A percentile compares a stretch with the other conserved stretches of the same genome.
Conservation (phyloP, 768 basidiomycete genomes). For the Zangia roseola region DNA sequence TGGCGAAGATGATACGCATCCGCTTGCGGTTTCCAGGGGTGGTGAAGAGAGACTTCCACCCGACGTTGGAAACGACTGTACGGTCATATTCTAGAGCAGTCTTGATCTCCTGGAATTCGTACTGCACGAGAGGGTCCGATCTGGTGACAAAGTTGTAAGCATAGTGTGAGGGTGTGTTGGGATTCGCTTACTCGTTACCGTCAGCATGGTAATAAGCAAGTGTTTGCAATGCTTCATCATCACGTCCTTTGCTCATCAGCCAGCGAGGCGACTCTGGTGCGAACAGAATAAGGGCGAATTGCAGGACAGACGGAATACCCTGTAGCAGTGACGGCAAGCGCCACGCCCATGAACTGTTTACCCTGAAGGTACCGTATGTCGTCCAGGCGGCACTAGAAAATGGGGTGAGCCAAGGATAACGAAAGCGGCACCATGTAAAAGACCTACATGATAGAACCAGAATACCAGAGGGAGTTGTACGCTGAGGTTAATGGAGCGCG, state of each 20-base stretch:
- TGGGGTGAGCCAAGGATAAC: not conserved
- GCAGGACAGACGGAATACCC: conserved; percentile 63
- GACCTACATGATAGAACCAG: conserved; percentile 71
- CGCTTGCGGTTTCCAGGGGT: conserved; percentile 74
- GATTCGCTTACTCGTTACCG: conserved; percentile 51
- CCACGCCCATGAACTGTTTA: conserved; percentile 73
- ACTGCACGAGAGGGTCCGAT: conserved; percentile 64
- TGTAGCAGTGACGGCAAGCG: conserved; percentile 78
- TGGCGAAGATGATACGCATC: conserved; percentile 70
- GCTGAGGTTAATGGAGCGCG: conserved; percentile 75
- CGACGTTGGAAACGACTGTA: conserved; percentile 53
- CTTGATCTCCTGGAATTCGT: conserved; percentile 82
- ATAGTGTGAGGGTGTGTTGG: not conserved
- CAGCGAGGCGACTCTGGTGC: conserved; percentile 85
- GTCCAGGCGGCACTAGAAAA: conserved; percentile 68
- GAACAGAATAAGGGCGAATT: conserved; percentile 65
- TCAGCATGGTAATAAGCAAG: conserved; percentile 86
- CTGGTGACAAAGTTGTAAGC: conserved; percentile 25
- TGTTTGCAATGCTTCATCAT: conserved; percentile 60
- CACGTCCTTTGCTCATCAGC: conserved; percentile 72
- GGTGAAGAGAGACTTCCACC: conserved; percentile 66
- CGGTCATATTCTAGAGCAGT: conserved; percentile 70
- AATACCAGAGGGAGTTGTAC: conserved; percentile 87
- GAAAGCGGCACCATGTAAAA: not conserved
- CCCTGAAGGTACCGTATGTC: conserved; percentile 77